Evolutionary conservation across 345 rosid species (phyloP), one percentile per base, ranked within the genome.

Genomic region (Turritis glabra): DNA sequence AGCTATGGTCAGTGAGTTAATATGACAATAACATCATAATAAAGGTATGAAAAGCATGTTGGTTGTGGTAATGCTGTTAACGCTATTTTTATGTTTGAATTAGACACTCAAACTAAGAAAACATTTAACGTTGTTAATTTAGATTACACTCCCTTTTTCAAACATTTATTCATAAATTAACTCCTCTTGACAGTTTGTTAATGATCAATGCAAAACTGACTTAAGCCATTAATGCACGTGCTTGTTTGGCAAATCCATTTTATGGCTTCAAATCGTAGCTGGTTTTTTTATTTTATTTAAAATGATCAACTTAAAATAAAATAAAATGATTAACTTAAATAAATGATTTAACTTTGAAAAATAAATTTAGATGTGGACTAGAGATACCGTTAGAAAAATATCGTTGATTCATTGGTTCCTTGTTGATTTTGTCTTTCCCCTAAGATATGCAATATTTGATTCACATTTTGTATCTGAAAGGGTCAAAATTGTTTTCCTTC

Each of bases 21-120:
- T 72, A 61, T 71, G 60, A 50, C 41, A 18, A 43, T 14, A 41
- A 23, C 47, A 11, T 35, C 35, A 35, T 65, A 47, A 22, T 37
- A 37, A 51, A 67, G 23, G 23, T 65, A 19, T 21, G 13, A 25
- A 44, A 29, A 64, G 13, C 27, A 46, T 23, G 25, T 18, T 47
- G 8, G 43, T 30, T 47, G 56, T 32, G 27, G 12, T 17, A 44
- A 27, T 62, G 51, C n/a, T n/a, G n/a, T n/a, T n/a, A n/a, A n/a
- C n/a, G n/a, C n/a, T n/a, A n/a, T n/a, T n/a, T n/a, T n/a, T n/a
- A n/a, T n/a, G n/a, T n/a, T n/a, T n/a, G n/a, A n/a, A n/a, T n/a
- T 15, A 3, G 12, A 54, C 21, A 26, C 15, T 55, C 30, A n/a
- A n/a, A n/a, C 18, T 17, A 32, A 56, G 41, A 17, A 10, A 32